Base-by-base conservation (phyloP, 2,329 filamentous ascomycete genomes). In the Fusarium haematococcum region DNA sequence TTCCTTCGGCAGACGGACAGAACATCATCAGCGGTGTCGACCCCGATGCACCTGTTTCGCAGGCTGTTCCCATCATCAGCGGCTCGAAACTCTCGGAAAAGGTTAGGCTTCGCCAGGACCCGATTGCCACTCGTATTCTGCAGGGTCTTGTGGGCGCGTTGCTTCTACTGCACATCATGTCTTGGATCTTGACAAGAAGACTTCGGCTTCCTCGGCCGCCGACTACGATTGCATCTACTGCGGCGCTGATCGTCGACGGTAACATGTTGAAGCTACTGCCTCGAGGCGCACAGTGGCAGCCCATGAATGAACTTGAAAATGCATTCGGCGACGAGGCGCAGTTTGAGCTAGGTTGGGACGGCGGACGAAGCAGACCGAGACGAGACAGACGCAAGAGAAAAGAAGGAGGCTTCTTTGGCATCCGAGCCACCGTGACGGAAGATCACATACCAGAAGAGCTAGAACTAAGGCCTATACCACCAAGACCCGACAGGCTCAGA, bases 221-320 rank as follows among this genome's bases (percentile, higher is more conserved):
- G 10, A 80, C 79, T 4, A 82, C 78, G 30, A 82, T 85, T 59
- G 83, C 83, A n/a, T 81, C 80, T n/a, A 67, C 81, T 23, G 81
- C 81, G 0, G 81, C 81, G 1, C 74, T 84, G 27, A 76, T 85
- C 4, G 82, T 79, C 1, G 83, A 84, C 30, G 83, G 83, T 1
- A 84, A 85, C 67, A 66, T 84, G 5, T 75, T 83, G 39, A 71
- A 50, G 37, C 65, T 74, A n/a, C 30, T 79, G 6, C 77, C 77
- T 1, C 75, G 71, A 7, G 76, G 65, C 3, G 77, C 76, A 10
- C 77, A 79, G 63, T 79, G 77, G 77, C 76, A 79, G 27, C 68
- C 73, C 23, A 61, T 65, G 13, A 57, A 58, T 16, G 76, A 79
- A 16, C 63, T 79, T 11, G 63, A 76, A 43, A 33, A 66, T 3